phyloP scores from a whole-genome alignment of 176 grass and related monocot species.

The Ensete ventricosum region DNA sequence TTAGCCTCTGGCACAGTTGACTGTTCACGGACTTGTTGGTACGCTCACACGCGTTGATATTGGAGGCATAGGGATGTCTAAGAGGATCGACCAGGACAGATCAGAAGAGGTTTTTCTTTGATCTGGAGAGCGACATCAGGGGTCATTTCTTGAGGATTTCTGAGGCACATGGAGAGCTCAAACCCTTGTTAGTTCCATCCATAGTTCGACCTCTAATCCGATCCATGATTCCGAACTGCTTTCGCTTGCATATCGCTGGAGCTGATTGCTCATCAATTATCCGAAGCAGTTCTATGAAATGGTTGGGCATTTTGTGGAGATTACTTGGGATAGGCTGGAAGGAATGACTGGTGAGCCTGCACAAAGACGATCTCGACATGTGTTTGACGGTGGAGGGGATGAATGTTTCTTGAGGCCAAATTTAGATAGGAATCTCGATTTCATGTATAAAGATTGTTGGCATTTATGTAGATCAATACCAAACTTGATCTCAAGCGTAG shows the following conservation, averaged over 20 bases:
- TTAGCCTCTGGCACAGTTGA: constrained; percentile 51
- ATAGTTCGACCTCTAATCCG: background rate
- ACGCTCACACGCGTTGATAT: constrained; percentile 68
- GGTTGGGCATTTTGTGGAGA: constrained; percentile 91
- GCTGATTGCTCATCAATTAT: constrained; percentile 86
- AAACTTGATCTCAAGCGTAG: too few species aligned
- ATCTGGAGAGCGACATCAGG: constrained; percentile 83
- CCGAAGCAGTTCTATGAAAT: constrained; percentile 96
- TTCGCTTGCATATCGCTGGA: constrained; percentile 54
- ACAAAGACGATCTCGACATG: constrained; percentile 26
- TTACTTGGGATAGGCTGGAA: constrained; percentile 90
- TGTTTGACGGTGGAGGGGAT: too few species aligned
- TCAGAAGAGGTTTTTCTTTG: constrained; percentile 95
- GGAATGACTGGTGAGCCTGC: constrained; percentile 67
- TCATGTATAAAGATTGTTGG: too few species aligned
- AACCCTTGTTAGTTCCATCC: background rate
- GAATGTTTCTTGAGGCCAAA: too few species aligned
- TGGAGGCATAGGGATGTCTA: constrained; percentile 70
- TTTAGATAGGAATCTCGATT: too few species aligned
- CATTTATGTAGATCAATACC: too few species aligned
- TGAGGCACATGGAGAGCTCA: constrained; percentile 33
- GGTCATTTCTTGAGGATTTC: constrained; percentile 93
- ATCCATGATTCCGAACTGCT: background rate
- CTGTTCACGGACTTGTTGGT: constrained; percentile 62
- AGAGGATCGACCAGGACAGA: constrained; percentile 68